A percentile compares a stretch with the other conserved stretches of the same genome.
phyloP scores from a whole-genome alignment of 352 stramenopile species.

The Phytophthora palmivora region DNA sequence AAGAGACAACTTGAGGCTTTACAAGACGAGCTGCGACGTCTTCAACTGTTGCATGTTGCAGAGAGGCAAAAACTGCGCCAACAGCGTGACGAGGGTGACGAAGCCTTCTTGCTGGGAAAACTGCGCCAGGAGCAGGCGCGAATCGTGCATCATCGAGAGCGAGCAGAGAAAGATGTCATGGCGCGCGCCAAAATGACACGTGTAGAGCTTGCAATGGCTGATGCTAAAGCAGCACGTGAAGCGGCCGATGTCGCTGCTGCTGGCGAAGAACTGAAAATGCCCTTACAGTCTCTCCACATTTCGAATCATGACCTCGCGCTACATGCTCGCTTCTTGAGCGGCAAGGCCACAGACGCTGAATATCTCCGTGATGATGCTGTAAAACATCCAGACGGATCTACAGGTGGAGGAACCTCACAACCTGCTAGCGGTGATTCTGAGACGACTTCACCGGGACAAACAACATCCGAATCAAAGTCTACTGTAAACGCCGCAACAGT shows the following conservation, averaged over 20 bases:
- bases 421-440: conserved; percentile 2
- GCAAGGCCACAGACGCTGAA: conserved; percentile 63
- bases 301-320: conserved; percentile 76
- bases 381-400: not conserved
- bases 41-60: conserved; percentile 68
- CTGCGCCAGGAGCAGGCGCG: conserved; percentile 58
- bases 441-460: conserved; percentile 23
- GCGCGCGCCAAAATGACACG: conserved; percentile 44
- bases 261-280: conserved; percentile 51
- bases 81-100: conserved; percentile 70
- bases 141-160: conserved; percentile 56
- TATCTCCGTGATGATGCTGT: conserved; percentile 57
- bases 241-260: conserved; percentile 16
- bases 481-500: not conserved
- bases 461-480: conserved; percentile 20
- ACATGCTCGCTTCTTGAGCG: conserved; percentile 73
- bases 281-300: conserved; percentile 63
- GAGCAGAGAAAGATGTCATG: conserved; percentile 49
- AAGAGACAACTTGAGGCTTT: conserved; percentile 67
- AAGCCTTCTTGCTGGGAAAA: conserved; percentile 67
- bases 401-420: not conserved
- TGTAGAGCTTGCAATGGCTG: conserved; percentile 30
- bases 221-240: conserved; percentile 30
- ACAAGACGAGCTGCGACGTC: conserved; percentile 56
- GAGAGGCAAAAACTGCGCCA: conserved; percentile 68